Evolutionary conservation across 768 basidiomycete species (phyloP).

Genomic region (Mycena venus): DNA sequence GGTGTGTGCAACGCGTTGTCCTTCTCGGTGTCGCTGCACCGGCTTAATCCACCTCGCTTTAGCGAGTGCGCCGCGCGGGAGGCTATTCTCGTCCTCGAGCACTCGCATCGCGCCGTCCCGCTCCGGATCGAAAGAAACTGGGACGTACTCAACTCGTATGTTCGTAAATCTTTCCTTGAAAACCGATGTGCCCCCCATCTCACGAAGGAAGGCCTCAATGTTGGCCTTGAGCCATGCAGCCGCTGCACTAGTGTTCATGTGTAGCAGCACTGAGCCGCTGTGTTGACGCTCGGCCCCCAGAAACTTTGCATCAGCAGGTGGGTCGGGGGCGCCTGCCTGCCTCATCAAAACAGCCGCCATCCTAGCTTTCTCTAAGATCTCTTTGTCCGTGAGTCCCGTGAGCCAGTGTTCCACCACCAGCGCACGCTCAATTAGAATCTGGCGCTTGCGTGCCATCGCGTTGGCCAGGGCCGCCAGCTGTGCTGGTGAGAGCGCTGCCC

Average conservation of each 20-base stretch:
- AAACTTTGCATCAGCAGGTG: neutral
- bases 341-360: neutral
- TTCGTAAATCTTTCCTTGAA: slow-evolving; percentile 16
- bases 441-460: neutral
- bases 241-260: neutral
- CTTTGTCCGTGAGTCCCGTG: neutral
- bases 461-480: neutral
- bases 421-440: too few species aligned
- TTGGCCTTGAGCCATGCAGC: neutral
- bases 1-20: slow-evolving; percentile 27
- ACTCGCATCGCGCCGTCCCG: neutral
- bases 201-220: slow-evolving; percentile 16
- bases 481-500: too few species aligned
- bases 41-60: slow-evolving; percentile 46
- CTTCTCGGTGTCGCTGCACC: slow-evolving; percentile 2
- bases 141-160: slow-evolving; percentile 38
- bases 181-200: slow-evolving; percentile 22
- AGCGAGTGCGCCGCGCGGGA: slow-evolving; percentile 8
- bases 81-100: slow-evolving; percentile 31
- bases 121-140: slow-evolving; percentile 30
- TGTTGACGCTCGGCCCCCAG: slow-evolving; percentile 23
- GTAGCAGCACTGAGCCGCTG: slow-evolving; percentile 20
- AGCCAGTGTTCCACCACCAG: neutral
- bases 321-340: neutral
- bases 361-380: slow-evolving; percentile 28